Evolutionary conservation across 257 asterid genomes (phyloP).

Genomic region (Apocynum venetum): DNA sequence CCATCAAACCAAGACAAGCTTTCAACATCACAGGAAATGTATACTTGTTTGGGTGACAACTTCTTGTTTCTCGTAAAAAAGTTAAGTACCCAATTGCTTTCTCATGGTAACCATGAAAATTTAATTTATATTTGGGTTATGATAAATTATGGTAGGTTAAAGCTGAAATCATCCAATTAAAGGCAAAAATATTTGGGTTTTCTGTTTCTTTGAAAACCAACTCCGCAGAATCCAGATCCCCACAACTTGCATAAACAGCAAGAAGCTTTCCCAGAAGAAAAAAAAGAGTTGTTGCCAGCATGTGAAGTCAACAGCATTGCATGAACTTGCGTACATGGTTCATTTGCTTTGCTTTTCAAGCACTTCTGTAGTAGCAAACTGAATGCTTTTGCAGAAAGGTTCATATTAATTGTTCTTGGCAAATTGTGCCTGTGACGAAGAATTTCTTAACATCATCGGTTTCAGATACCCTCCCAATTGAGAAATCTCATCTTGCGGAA

Average conservation of each 20-base stretch:
- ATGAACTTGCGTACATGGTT: slow-evolving; percentile 57
- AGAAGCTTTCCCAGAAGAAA: slow-evolving; percentile 44
- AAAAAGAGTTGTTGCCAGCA: slow-evolving; percentile 24
- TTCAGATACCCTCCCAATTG: not conserved
- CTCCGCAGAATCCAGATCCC: slow-evolving; percentile 44
- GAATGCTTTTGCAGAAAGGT: slow-evolving; percentile 16
- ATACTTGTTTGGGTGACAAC: slow-evolving; percentile 31
- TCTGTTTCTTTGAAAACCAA: slow-evolving; percentile 35
- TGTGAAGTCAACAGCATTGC: slow-evolving; percentile 39
- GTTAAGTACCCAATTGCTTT: slow-evolving; percentile 47
- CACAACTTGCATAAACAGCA: slow-evolving; percentile 56
- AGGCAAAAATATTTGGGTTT: slow-evolving; percentile 47
- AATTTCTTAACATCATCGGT: not conserved
- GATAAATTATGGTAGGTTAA: too few species aligned
- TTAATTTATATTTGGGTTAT: too few species aligned
- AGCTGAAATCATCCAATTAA: slow-evolving; percentile 60
- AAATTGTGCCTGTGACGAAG: not conserved
- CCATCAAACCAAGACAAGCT: slow-evolving; percentile 45
- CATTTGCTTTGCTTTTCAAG: slow-evolving; percentile 39
- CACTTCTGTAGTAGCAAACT: slow-evolving; percentile 43
- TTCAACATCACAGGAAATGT: slow-evolving; percentile 46
- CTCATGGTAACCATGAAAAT: too few species aligned
- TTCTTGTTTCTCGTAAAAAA: slow-evolving; percentile 36
- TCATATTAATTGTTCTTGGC: not conserved
- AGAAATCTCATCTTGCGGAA: too few species aligned